Conservation (phyloP, 495 filamentous ascomycete species). For the Neohortaea acidophila region DNA sequence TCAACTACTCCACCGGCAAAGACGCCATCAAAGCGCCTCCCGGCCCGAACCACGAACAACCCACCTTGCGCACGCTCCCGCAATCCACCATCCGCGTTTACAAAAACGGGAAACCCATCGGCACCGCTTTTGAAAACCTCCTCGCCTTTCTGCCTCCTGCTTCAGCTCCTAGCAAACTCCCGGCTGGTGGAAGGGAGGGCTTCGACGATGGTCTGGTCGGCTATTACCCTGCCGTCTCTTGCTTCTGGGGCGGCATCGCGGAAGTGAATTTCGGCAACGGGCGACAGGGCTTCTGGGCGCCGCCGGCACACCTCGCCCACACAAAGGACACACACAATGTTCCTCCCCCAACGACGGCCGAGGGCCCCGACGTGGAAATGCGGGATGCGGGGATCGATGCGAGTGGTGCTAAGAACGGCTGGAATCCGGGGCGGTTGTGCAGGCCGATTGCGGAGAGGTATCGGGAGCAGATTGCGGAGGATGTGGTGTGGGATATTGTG, state of each 20-base stretch:
- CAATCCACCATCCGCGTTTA: slow-evolving; percentile 74
- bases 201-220: slow-evolving; percentile 89
- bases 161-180: slow-evolving; percentile 55
- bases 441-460: slow-evolving; percentile 60
- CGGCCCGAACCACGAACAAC: slow-evolving; percentile 54
- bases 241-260: slow-evolving; percentile 78
- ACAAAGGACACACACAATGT: slow-evolving; percentile 13
- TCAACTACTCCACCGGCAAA: slow-evolving; percentile 29
- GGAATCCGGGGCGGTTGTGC: slow-evolving; percentile 7
- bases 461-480: slow-evolving; percentile 89
- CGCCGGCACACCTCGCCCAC: slow-evolving; percentile 40
- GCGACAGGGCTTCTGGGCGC: slow-evolving; percentile 65
- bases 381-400: slow-evolving; percentile 6
- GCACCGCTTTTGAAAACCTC: slow-evolving; percentile 75
- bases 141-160: slow-evolving; percentile 87
- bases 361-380: slow-evolving; percentile 38
- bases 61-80: slow-evolving; percentile 67
- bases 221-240: slow-evolving; percentile 86
- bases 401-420: slow-evolving; percentile 8
- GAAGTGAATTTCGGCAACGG: slow-evolving; percentile 79
- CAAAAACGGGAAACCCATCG: slow-evolving; percentile 78
- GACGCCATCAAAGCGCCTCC: slow-evolving; percentile 35
- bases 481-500: slow-evolving; percentile 77
- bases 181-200: slow-evolving; percentile 54
- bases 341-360: slow-evolving; percentile 12